A percentile compares a stretch with the other conserved stretches of the same genome.
Conservation (phyloP, 2,329 filamentous ascomycete genomes). For the Juglanconis oblonga region DNA sequence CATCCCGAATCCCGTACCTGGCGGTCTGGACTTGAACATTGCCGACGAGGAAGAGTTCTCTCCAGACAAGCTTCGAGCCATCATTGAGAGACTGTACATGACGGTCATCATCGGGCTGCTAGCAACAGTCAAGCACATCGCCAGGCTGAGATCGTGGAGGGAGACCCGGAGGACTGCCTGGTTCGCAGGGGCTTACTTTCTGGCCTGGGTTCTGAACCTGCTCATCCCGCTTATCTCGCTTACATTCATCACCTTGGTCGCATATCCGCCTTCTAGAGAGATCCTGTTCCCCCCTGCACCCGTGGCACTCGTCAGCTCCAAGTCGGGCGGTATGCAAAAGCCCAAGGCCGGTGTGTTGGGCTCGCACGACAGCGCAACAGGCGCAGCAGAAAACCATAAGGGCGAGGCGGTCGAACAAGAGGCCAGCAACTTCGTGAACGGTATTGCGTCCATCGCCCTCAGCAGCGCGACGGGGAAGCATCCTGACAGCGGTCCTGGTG, state of each 20-base stretch:
- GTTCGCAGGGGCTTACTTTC: conserved; percentile 53
- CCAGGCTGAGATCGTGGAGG: conserved; percentile 74
- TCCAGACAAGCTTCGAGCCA: conserved; percentile 76
- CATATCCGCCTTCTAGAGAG: conserved; percentile 59
- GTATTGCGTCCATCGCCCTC: conserved; percentile 68
- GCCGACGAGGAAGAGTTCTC: conserved; percentile 82
- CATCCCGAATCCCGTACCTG: conserved; percentile 55
- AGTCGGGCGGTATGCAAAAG: conserved; percentile 72
- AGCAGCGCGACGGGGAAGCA: conserved; percentile 76
- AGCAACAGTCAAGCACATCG: conserved; percentile 69
- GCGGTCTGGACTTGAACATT: conserved; percentile 74
- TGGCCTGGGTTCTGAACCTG: conserved; percentile 73
- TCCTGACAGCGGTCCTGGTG: conserved; percentile 60
- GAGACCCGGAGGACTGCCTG: conserved; percentile 65
- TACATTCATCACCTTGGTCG: conserved; percentile 63
- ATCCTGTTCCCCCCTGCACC: conserved; percentile 76
- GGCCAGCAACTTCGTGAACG: conserved; percentile 75
- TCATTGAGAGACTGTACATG: conserved; percentile 78
- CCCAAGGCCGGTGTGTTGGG: conserved; percentile 73
- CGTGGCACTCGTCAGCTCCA: conserved; percentile 66
- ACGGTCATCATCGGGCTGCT: conserved; percentile 69
- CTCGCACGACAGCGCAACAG: conserved; percentile 73
- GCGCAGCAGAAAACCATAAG: conserved; percentile 78
- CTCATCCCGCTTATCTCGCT: conserved; percentile 59
- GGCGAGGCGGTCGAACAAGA: conserved; percentile 83